phyloP scores from a whole-genome alignment of 2,329 filamentous ascomycete species.

The Fusarium continuum region DNA sequence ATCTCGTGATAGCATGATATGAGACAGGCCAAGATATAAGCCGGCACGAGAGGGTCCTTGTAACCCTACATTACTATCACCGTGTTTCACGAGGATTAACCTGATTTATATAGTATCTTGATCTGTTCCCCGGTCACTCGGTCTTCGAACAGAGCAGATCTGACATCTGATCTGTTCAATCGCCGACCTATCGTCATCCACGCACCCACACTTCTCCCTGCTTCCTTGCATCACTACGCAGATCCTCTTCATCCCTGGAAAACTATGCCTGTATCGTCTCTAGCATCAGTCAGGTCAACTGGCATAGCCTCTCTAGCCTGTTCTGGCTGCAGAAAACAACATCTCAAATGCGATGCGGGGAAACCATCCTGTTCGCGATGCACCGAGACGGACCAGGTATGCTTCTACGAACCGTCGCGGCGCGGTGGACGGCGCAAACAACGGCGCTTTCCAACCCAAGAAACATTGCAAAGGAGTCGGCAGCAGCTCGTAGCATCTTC shows the following conservation, averaged over 20 bases:
- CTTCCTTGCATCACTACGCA: background rate
- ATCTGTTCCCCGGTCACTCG: too few relatives aligned
- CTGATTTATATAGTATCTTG: too few relatives aligned
- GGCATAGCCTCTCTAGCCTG: conserved; percentile 32
- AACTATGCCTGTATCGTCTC: conserved; percentile 15
- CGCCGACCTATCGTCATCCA: conserved; percentile 14
- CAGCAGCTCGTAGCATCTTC: background rate
- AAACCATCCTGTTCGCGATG: conserved; percentile 36
- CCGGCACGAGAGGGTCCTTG: too few relatives aligned
- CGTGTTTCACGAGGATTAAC: too few relatives aligned
- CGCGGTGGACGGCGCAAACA: conserved; percentile 34
- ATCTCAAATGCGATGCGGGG: conserved; percentile 39
- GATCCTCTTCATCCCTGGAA: background rate
- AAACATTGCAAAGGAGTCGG: background rate
- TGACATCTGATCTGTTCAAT: conserved; percentile 5
- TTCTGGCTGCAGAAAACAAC: conserved; percentile 35
- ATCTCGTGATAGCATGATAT: background rate
- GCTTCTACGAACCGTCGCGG: conserved; percentile 37
- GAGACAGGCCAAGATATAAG: too few relatives aligned
- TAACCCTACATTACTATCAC: too few relatives aligned
- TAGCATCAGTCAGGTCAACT: conserved; percentile 9
- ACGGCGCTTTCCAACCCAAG: background rate
- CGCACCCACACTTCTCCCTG: background rate
- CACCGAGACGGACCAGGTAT: conserved; percentile 6
- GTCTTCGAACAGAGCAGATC: too few relatives aligned